Evolutionary conservation across 345 rosid species (phyloP), one percentile per base, ranked within the genome.

Genomic region (Orychophragmus violaceus): DNA sequence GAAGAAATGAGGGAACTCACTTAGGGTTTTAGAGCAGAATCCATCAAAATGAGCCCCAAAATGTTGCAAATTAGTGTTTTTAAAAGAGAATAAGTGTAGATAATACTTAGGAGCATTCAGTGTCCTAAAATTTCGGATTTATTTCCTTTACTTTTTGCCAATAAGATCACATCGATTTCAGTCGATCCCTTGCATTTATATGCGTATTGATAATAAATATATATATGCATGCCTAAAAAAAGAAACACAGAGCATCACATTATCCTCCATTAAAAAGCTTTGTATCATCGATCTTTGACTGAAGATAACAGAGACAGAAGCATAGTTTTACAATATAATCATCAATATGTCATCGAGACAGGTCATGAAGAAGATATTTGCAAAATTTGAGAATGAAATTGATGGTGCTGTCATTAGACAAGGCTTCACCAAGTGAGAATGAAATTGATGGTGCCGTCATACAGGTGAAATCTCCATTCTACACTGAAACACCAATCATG

Each of bases 401-500:
- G 85, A 83, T 42, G 97, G 93, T 63, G 96, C 90, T 69, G 65
- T 80, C 30, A 87, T 92, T 57, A 76, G 96, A 36, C 82, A 87
- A 81, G 82, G 85, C 82, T 86, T 92, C 74, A 95, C 85, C 60
- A 77, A 87, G 98, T 89, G 62, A 17, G 68, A 79, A 62, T 37
- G 96, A 88, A 19, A 88, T 86, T 29, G 85, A 83, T 42, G 97
- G 93, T 63, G 96, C 90, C 67, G 65, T 80, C 98, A 92, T 46
- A 86, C 95, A 89, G 98, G 97, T 70, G 11, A 60, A 46, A 30
- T 86, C 96, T 10, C 84, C 93, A 1, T 88, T 78, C 13, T 86
- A 81, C 72, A 93, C 98, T 3, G 71, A 83, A 68, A 87, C 86
- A n/a, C 96, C 95, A 6, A 74, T 90, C 19, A 85, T 87, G 84